Evolutionary conservation across 768 basidiomycete species (phyloP).

Genomic region (Trametes cubensis): DNA sequence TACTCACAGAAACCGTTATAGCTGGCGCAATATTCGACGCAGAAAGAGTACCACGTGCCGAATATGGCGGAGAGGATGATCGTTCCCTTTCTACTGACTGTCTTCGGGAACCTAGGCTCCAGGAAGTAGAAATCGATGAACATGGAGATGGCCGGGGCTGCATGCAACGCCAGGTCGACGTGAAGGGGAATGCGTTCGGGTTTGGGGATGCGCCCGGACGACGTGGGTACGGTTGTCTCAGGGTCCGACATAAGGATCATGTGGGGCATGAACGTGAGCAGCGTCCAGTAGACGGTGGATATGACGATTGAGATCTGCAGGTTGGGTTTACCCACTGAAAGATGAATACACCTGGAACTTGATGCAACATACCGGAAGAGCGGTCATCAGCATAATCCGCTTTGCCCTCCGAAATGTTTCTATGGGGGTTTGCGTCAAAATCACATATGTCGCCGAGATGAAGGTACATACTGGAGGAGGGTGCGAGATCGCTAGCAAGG

Average conservation of each 20-base stretch:
- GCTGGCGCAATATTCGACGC: conserved; percentile 68
- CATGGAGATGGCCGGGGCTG: conserved; percentile 58
- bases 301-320: conserved; percentile 49
- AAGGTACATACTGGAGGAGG: conserved; percentile 10
- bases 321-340: neutral
- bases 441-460: neutral
- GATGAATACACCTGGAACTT: neutral
- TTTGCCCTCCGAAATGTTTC: conserved; percentile 50
- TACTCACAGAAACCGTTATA: conserved; percentile 65
- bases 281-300: conserved; percentile 69
- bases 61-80: conserved; percentile 35
- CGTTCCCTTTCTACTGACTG: conserved; percentile 38
- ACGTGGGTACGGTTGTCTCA: conserved; percentile 31
- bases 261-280: conserved; percentile 55
- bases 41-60: conserved; percentile 55
- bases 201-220: conserved; percentile 33
- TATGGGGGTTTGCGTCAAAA: conserved; percentile 2
- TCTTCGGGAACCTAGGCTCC: conserved; percentile 54
- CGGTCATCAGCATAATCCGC: conserved; percentile 59
- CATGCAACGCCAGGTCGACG: conserved; percentile 61
- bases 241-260: conserved; percentile 50
- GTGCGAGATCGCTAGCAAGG: conserved; percentile 44
- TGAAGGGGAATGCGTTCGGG: conserved; percentile 45
- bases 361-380: conserved; percentile 58
- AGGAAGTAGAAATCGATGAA: conserved; percentile 69